Base-by-base conservation (phyloP, 1,284 basidiomycete species). In the Ceratobasidium sp. region DNA sequence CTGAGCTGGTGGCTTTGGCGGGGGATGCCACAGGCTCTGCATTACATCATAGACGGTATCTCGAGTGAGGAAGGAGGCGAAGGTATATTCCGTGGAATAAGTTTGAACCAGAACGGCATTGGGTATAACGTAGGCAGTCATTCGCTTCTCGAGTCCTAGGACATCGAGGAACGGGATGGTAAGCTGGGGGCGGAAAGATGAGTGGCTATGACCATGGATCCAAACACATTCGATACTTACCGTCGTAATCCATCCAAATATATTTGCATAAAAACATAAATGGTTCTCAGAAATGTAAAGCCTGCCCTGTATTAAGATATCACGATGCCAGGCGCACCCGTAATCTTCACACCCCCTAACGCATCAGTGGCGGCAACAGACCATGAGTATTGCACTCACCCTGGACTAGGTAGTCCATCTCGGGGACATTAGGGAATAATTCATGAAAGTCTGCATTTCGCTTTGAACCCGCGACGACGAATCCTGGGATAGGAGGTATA, bases 181-280 rank as follows among this genome's bases (percentile, higher is more conserved):
- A 76, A 98, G 86, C 94, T 96, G 82, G 61, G 19, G n/a, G 49
- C 27, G 27, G 39, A 41, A 43, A 24, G 11, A 16, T 24, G 39
- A 41, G 56, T 46, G 68, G 53, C 34, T 19, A 49, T 13, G 41
- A 31, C 29, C 22, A 34, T 13, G 29, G 53, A 62, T 7, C 51
- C 64, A 72, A 73, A 65, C 41, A 74, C 53, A 63, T 61, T 19
- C n/a, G 51, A 64, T 37, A 24, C 22, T 51, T 56, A 95, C 94
- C 80, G 97, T 92, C 22, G 96, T 98, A 74, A 98, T 92, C 97
- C 97, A 98, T 58, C 97, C 97, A 82, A 99, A 97, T 68, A 99
- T 98, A 81, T 98, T 99, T 29, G 97, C 96, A 80, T 98, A 94
- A 85, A 98, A 99, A 83, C 95, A 98, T 16, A 98, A 88, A 81